Base-by-base conservation (phyloP, 1,284 basidiomycete genomes). In the Veloboletus limbatus region DNA sequence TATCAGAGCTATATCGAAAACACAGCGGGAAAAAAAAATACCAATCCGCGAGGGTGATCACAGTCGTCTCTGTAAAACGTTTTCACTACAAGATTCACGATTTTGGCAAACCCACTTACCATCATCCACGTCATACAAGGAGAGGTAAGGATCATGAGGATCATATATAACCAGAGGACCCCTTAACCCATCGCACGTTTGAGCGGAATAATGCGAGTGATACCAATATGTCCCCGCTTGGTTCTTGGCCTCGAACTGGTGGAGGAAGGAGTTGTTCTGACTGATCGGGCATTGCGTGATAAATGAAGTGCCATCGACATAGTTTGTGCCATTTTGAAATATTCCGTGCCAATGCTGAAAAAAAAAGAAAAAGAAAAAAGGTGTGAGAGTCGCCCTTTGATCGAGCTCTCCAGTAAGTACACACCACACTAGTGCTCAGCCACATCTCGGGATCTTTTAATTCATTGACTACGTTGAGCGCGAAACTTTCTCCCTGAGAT, bases 221-320 rank as follows among this genome's bases (percentile, higher is more conserved):
- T 69, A 70, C 59, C 73, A 76, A 52, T 62, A 69, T 3, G 72
- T 71, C 5, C 74, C 69, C n/a, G 61, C 56, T 47, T 66, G 69
- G 32, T 58, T 58, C 25, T 18, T 25, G 2, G 58, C 55, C 1
- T 50, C 52, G 33, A 70, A 72, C 35, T 50, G 53, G 56, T 76
- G 68, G 9, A 67, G 65, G 55, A 72, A 75, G 9, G 62, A 61
- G n/a, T 51, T 28, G 6, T 67, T 69, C 10, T 70, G 57, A 10
- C 63, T 50, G 37, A 76, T 74, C 0, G 77, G 74, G 34, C 77
- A 79, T 54, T 74, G 73, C 24, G 72, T 69, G n/a, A 75, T 59
- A 30, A 67, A 62, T 0, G 60, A 41, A 33, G 43, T 32, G 2
- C 59, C 60, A 13, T 68, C 65, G 9, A 36, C 52, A 43, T 57